A percentile compares a stretch with the other conserved stretches of the same genome.
Evolutionary conservation across 345 rosid genomes (phyloP).

Genomic region (Cardamine occulta): DNA sequence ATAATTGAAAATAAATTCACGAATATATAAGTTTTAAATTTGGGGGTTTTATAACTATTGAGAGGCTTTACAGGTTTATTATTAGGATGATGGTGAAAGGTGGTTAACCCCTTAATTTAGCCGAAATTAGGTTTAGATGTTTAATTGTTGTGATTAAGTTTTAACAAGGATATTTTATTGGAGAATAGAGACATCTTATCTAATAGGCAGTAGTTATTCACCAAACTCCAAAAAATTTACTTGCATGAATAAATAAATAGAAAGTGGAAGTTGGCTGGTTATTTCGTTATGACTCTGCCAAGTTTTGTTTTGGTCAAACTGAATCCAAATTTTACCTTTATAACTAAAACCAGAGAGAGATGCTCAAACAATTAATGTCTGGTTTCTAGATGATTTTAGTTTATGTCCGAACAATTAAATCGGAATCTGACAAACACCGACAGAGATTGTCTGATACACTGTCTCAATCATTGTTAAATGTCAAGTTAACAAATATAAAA

Average conservation of each 20-base stretch:
- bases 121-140: not conserved
- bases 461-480: slow-evolving; percentile 22
- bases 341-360: slow-evolving; percentile 15
- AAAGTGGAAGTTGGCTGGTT: slow-evolving; percentile 14
- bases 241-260: not conserved
- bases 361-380: not conserved
- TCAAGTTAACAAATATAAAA: not conserved
- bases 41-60: slow-evolving; percentile 6
- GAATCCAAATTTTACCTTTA: slow-evolving; percentile 2
- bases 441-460: slow-evolving; percentile 23
- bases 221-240: not conserved
- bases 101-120: slow-evolving; percentile 18
- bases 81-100: slow-evolving; percentile 28
- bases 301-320: not conserved
- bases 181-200: slow-evolving; percentile 30
- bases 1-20: not conserved
- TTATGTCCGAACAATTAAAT: slow-evolving; percentile 2
- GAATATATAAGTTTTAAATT: not conserved
- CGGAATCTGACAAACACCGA: slow-evolving; percentile 16
- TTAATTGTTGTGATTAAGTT: slow-evolving; percentile 15
- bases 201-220: slow-evolving; percentile 18
- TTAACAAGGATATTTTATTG: not conserved
- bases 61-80: not conserved
- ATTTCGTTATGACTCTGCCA: slow-evolving; percentile 14
- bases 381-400: not conserved